phyloP scores from a whole-genome alignment of 169 alveolate species.

The Amoebophrya sp. region DNA sequence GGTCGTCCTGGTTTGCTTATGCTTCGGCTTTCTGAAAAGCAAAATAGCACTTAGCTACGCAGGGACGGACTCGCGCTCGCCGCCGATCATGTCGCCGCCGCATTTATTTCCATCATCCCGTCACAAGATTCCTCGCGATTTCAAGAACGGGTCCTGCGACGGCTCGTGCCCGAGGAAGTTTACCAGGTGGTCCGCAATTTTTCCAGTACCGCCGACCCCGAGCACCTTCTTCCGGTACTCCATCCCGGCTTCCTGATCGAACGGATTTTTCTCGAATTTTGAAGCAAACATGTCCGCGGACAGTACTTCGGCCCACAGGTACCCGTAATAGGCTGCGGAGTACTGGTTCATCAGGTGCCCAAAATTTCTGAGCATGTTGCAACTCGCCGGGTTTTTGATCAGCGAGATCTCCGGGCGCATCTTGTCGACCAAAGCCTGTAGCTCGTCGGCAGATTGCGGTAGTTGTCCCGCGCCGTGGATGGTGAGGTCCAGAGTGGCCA shows the following conservation, averaged over 20 bases:
- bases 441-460: neutral
- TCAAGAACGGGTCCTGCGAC: neutral
- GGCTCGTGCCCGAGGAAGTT: neutral
- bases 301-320: constrained; percentile 38
- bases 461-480: neutral
- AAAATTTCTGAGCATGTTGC: constrained; percentile 36
- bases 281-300: constrained; percentile 31
- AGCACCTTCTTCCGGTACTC: constrained; percentile 31
- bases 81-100: too few species aligned
- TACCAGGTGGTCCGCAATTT: neutral
- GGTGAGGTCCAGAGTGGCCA: constrained; percentile 29
- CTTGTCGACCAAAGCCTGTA: neutral
- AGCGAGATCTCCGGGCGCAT: neutral
- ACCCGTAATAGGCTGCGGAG: constrained; percentile 30
- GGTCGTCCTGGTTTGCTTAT: too few species aligned
- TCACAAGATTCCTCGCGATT: neutral
- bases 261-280: constrained; percentile 27
- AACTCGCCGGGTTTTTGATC: neutral
- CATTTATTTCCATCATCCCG: too few species aligned
- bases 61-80: too few species aligned
- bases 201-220: neutral
- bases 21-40: too few species aligned
- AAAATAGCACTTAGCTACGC: too few species aligned
- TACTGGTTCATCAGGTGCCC: constrained; percentile 33
- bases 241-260: constrained; percentile 28